phyloP scores from a whole-genome alignment of 192 early-diverging fungal genomes.

The Entrophospora sp. region DNA sequence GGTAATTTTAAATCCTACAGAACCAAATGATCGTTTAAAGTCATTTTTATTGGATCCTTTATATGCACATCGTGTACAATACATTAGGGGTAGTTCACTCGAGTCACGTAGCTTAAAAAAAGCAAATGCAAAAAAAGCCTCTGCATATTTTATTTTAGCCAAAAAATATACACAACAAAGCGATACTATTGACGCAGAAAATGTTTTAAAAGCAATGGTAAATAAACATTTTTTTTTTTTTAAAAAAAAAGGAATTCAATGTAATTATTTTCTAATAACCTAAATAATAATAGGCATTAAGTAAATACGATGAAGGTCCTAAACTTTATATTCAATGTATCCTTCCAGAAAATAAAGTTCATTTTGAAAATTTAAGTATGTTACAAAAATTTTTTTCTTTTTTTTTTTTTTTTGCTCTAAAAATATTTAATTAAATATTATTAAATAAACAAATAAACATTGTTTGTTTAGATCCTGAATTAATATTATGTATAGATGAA shows the following conservation, averaged over 20 bases:
- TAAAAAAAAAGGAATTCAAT: no score
- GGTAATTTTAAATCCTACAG: conserved; percentile 18
- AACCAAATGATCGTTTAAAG: conserved; percentile 15
- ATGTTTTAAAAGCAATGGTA: conserved; percentile 20
- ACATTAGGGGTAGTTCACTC: conserved; percentile 18
- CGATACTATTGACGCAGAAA: conserved; percentile 21
- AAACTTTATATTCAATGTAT: conserved; percentile 23
- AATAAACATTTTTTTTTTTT: not conserved
- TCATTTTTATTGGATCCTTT: conserved; percentile 18
- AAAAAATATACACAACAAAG: conserved; percentile 23
- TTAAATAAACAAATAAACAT: no score
- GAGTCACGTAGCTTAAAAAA: conserved; percentile 17
- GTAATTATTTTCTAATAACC: no score
- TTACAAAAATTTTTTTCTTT: not conserved
- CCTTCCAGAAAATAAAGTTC: conserved; percentile 21
- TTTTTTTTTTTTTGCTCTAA: no score
- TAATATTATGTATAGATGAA: conserved; percentile 21
- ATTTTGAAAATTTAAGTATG: conserved; percentile 22
- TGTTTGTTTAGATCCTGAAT: conserved; percentile 10
- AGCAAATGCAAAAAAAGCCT: conserved; percentile 7
- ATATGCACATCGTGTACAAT: conserved; percentile 19
- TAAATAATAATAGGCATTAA: conserved; percentile 16
- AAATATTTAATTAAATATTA: no score
- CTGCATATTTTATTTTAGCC: conserved; percentile 20
- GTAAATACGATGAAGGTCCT: conserved; percentile 18